phyloP scores from a whole-genome alignment of 2,329 filamentous ascomycete species.

The Colletotrichum scovillei region DNA sequence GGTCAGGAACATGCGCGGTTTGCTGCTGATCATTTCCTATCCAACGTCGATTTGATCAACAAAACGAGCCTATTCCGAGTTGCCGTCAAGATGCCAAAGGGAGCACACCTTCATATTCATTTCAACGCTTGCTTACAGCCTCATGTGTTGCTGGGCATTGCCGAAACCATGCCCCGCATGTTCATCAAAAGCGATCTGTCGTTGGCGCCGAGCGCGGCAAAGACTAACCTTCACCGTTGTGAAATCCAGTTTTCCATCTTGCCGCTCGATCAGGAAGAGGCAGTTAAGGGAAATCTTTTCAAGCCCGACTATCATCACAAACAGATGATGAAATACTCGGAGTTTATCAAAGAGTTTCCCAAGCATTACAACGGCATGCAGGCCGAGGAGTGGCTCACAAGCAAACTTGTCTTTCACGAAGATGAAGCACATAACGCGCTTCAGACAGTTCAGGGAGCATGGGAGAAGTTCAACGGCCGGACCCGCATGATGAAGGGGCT shows the following conservation, averaged over 20 bases:
- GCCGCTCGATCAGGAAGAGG: constrained; percentile 45
- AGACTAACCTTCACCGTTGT: constrained; percentile 47
- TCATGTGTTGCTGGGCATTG: constrained; percentile 63
- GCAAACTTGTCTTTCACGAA: constrained; percentile 72
- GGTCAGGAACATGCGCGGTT: constrained; percentile 59
- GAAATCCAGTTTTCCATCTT: constrained; percentile 70
- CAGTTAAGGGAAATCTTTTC: constrained; percentile 60
- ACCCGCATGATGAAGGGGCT: constrained; percentile 80
- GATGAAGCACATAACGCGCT: constrained; percentile 66
- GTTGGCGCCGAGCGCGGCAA: constrained; percentile 45
- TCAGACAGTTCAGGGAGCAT: constrained; percentile 64
- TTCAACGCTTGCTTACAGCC: constrained; percentile 81
- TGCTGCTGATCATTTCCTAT: constrained; percentile 68
- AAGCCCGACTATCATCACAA: constrained; percentile 56
- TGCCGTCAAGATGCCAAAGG: constrained; percentile 74
- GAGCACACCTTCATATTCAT: constrained; percentile 78
- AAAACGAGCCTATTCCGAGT: constrained; percentile 68
- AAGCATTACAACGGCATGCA: constrained; percentile 40
- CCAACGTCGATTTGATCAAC: constrained; percentile 64
- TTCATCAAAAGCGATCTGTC: constrained; percentile 72
- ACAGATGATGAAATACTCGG: constrained; percentile 54
- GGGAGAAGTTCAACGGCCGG: constrained; percentile 74
- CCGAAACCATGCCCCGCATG: constrained; percentile 59
- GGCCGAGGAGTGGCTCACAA: constrained; percentile 65
- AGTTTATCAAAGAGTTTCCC: constrained; percentile 53